A percentile compares a stretch with the other conserved stretches of the same genome.
Conservation (phyloP, 2,329 filamentous ascomycete genomes). For the Epichloe baconii region DNA sequence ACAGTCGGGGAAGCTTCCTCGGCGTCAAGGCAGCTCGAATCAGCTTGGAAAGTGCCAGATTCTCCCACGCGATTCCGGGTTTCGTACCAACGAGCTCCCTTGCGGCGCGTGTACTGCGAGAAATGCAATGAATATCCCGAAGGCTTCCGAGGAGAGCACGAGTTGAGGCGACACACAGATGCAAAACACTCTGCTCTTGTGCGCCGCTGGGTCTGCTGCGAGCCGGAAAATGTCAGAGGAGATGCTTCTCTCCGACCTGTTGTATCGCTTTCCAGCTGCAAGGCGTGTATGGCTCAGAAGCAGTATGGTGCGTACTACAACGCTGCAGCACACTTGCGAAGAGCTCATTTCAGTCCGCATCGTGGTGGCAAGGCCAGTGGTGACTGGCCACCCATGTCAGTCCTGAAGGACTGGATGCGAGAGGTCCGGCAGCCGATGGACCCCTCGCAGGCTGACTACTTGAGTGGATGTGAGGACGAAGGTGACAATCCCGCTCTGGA, state of each 20-base stretch:
- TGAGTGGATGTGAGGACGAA: constrained; percentile 23
- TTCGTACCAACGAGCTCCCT: constrained; percentile 40
- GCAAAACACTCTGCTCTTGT: constrained; percentile 43
- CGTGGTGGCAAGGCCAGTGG: constrained; percentile 43
- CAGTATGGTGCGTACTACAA: constrained; percentile 47
- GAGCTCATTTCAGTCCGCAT: constrained; percentile 44
- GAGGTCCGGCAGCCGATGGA: constrained; percentile 41
- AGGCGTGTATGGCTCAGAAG: constrained; percentile 43
- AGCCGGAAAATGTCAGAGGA: constrained; percentile 27
- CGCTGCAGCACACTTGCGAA: constrained; percentile 42
- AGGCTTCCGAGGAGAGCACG: constrained; percentile 84
- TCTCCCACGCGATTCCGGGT: constrained; percentile 22
- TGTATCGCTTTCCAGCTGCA: constrained; percentile 41
- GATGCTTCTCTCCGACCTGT: constrained; percentile 30
- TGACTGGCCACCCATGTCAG: constrained; percentile 45
- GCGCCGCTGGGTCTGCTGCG: constrained; percentile 43
- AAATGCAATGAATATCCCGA: constrained; percentile 72
- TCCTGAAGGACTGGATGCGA: constrained; percentile 47
- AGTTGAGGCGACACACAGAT: constrained; percentile 56
- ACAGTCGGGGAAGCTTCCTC: constrained; percentile 34
- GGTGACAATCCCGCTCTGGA: constrained; percentile 18
- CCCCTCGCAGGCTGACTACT: constrained; percentile 3
- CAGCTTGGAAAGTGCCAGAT: constrained; percentile 30
- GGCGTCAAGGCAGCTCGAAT: constrained; percentile 24
- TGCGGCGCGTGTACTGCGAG: constrained; percentile 62